A percentile compares a stretch with the other conserved stretches of the same genome.
Evolutionary conservation across 1,284 basidiomycete species (phyloP).

Genomic region (Trametes sp.): DNA sequence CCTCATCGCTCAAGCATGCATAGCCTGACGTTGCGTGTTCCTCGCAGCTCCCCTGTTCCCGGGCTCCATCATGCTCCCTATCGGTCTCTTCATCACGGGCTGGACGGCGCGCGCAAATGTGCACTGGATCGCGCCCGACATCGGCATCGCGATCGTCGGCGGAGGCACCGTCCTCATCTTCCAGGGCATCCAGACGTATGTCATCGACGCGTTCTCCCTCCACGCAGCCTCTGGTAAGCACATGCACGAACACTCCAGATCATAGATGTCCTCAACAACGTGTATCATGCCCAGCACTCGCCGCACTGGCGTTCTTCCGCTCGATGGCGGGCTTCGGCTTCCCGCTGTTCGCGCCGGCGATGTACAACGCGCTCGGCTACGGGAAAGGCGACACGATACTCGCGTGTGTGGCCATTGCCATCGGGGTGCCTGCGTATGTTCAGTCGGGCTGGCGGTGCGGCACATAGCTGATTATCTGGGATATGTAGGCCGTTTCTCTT

Average conservation of each 20-base stretch:
- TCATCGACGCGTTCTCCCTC: conserved; percentile 71
- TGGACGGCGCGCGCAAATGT: conserved; percentile 65
- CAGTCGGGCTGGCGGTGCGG: background rate
- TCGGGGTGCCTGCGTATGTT: conserved; percentile 72
- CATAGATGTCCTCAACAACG: too few relatives aligned
- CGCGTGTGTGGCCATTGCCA: conserved; percentile 57
- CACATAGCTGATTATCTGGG: background rate
- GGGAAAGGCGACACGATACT: conserved; percentile 72
- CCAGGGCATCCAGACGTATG: conserved; percentile 67
- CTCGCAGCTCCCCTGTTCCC: conserved; percentile 63
- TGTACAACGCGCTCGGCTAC: conserved; percentile 69
- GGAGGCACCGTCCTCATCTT: conserved; percentile 62
- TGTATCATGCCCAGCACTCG: conserved; percentile 52
- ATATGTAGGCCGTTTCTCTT: conserved; percentile 55
- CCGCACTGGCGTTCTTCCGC: conserved; percentile 62
- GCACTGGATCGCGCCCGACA: conserved; percentile 74
- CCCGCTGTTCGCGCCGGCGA: conserved; percentile 70
- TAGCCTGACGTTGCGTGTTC: background rate
- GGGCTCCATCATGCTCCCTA: conserved; percentile 59
- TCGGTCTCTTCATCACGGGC: conserved; percentile 69
- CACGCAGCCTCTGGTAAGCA: conserved; percentile 65
- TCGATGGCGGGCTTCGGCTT: conserved; percentile 71
- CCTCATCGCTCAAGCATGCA: background rate
- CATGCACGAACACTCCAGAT: too few relatives aligned
- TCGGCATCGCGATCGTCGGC: conserved; percentile 64